These are phyloP conservation scores for Euphorbia pulcherrima DNA, from an alignment of 345 rosid genomes.

Conservation along the genomic window DNA sequence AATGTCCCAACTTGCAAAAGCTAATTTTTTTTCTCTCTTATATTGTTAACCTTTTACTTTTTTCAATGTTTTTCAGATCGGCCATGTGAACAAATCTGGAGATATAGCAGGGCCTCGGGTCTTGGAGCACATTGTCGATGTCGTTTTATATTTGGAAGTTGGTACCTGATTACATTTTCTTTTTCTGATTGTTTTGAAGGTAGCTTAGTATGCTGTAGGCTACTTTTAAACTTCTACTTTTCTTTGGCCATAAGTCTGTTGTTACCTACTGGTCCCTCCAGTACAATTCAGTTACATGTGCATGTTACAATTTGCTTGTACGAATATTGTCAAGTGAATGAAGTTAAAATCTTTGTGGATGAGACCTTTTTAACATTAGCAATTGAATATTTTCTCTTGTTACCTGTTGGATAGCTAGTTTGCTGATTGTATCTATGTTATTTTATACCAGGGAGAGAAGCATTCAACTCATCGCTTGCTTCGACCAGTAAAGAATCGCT, in stretches of 20 bases:
- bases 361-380: not conserved
- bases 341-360: not conserved
- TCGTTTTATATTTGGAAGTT: constrained; percentile 90
- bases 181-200: constrained; percentile 20
- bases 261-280: not conserved
- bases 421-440: constrained; percentile 10
- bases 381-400: not conserved
- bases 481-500: constrained; percentile 90
- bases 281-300: not conserved
- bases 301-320: not conserved
- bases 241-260: not conserved
- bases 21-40: not conserved
- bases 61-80: constrained; percentile 46
- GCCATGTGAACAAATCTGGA: constrained; percentile 89
- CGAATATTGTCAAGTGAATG: not conserved
- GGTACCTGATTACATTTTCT: constrained; percentile 31
- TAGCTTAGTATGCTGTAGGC: not conserved
- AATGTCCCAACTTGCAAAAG: not conserved
- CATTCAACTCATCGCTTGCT: constrained; percentile 77
- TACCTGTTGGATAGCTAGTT: not conserved
- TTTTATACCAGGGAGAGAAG: constrained; percentile 68
- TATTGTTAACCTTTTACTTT: not conserved
- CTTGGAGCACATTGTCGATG: constrained; percentile 98
- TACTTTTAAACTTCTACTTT: not conserved
- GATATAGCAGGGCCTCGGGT: constrained; percentile 97